These are phyloP conservation scores for Aspergillus floridensis DNA, from an alignment of 2,329 filamentous ascomycete genomes.

Conservation along the genomic window DNA sequence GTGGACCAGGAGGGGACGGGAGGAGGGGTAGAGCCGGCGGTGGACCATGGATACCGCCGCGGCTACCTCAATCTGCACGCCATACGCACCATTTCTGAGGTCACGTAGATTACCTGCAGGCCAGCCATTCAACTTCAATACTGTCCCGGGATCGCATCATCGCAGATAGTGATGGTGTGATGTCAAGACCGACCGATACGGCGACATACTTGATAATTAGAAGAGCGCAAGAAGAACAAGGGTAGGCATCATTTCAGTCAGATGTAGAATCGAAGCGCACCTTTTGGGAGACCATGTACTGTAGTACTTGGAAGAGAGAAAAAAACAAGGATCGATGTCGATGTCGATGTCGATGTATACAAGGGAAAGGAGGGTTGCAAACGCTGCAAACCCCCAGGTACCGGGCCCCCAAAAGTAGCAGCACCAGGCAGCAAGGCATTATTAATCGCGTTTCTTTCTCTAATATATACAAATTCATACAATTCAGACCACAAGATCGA, in stretches of 20 bases:
- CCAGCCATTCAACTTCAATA: neutral
- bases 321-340: neutral
- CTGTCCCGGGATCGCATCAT: constrained; percentile 1
- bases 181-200: neutral
- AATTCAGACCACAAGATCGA: too few relatives aligned
- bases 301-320: neutral
- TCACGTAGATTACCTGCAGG: neutral
- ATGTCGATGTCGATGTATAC: too few relatives aligned
- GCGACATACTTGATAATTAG: neutral
- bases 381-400: neutral
- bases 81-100: constrained; percentile 6
- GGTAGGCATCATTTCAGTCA: too few relatives aligned
- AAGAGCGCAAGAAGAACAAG: neutral
- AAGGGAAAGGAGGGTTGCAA: neutral
- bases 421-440: too few relatives aligned
- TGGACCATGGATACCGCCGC: neutral
- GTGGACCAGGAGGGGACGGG: neutral
- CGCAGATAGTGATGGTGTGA: constrained; percentile 3
- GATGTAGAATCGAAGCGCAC: too few relatives aligned
- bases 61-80: neutral
- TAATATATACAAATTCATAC: too few relatives aligned
- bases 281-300: too few relatives aligned
- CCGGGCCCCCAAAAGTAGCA: too few relatives aligned
- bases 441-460: too few relatives aligned
- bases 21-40: neutral